Conservation (phyloP, 352 stramenopile genomes). For the Stramenopiles sp. region DNA sequence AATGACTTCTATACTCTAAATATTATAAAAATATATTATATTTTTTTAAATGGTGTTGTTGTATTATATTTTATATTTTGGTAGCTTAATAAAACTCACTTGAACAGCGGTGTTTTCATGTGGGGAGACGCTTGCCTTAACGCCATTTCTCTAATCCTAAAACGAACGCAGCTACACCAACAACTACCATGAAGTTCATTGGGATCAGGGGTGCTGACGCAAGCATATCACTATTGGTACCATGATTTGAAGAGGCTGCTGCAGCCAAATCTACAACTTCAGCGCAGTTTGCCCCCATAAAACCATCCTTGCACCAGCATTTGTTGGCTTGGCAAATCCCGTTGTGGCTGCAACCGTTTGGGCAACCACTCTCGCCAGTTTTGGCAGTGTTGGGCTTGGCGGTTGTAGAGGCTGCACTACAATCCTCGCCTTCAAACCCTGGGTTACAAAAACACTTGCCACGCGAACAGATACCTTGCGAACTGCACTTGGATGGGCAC, state of each 20-base stretch:
- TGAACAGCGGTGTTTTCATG: too few species aligned
- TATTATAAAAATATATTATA: too few species aligned
- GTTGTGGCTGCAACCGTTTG: not conserved
- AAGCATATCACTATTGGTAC: not conserved
- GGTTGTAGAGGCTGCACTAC: too few species aligned
- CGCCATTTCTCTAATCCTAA: not conserved
- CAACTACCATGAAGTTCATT: not conserved
- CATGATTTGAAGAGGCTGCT: not conserved
- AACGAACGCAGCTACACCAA: not conserved
- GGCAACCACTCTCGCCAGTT: too few species aligned
- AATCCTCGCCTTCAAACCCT: not conserved
- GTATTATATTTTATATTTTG: too few species aligned
- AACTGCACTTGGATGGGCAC: not conserved
- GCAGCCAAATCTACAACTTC: not conserved
- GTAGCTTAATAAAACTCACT: too few species aligned
- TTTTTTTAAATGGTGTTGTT: too few species aligned
- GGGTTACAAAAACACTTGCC: constrained; percentile 4
- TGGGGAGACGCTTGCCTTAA: too few species aligned
- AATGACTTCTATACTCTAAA: too few species aligned
- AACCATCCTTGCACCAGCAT: constrained; percentile 5
- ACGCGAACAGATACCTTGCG: not conserved
- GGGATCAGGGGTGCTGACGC: not conserved
- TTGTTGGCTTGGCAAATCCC: not conserved
- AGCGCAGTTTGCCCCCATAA: not conserved
- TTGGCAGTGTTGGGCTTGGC: too few species aligned